A percentile compares a stretch with the other conserved stretches of the same genome.
These are phyloP conservation scores for Phytophthora uliginosa DNA, from an alignment of 352 stramenopile genomes.

Conservation along the genomic window DNA sequence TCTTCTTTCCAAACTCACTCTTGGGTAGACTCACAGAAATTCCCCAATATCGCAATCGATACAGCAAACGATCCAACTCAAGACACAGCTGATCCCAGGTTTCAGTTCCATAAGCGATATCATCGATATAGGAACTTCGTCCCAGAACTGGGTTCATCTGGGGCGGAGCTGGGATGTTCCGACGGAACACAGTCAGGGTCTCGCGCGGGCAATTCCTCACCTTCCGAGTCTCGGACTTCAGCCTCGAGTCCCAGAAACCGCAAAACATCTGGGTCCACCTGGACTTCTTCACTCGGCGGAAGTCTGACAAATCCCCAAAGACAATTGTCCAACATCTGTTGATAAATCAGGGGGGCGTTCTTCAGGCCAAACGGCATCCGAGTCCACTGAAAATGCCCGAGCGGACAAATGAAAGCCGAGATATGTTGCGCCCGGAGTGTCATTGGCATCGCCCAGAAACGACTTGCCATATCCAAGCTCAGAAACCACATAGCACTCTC, in stretches of 20 bases:
- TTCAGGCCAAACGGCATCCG: slow-evolving; percentile 3
- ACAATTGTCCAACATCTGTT: background rate
- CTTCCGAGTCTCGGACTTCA: background rate
- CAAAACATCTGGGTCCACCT: background rate
- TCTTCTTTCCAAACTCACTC: background rate
- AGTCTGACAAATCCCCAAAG: background rate
- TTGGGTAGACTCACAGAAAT: slow-evolving; percentile 1
- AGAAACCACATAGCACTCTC: too few relatives aligned
- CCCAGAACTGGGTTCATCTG: background rate
- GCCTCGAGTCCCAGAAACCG: background rate
- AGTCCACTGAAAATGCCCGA: slow-evolving; percentile 1
- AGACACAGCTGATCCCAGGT: slow-evolving; percentile 2
- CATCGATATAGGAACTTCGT: slow-evolving; percentile 6
- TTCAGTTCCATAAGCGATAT: slow-evolving; percentile 1
- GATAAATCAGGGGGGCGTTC: background rate
- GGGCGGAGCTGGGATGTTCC: background rate
- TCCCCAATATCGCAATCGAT: background rate
- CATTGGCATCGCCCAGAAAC: too few relatives aligned
- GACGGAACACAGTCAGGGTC: background rate
- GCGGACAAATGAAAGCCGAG: background rate
- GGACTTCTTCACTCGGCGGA: background rate
- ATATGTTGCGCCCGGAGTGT: too few relatives aligned
- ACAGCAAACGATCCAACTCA: background rate
- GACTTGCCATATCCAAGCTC: too few relatives aligned
- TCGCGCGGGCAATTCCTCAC: background rate